Base-by-base conservation (phyloP, 371 early-diverging fungal genomes). In the Dinochytrium kinnereticum region DNA sequence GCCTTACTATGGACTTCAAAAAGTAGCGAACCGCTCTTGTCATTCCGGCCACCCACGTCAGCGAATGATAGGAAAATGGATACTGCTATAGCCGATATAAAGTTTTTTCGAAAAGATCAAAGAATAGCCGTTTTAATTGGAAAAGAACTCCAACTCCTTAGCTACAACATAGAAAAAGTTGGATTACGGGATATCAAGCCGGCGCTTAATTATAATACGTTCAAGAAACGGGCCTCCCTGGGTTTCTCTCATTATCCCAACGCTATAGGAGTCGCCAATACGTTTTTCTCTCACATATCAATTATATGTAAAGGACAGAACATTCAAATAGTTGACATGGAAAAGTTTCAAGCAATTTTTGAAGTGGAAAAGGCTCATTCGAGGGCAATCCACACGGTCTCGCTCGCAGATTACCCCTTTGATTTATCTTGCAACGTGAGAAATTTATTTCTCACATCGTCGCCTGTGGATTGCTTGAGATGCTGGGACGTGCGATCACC, bases 131-230 rank as follows among this genome's bases (percentile, higher is more conserved):
- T 21, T 0, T n/a, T 57, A 31, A 17, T 33, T 53, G 51, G 44
- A 30, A 33, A 64, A 26, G 28, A 34, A 15, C 55, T 72, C 3
- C 51, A 15, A 15, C 15, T 72, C 13, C 19, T 67, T 19, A 26
- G n/a, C 1, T 67, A 53, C 33, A 15, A 28, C 1, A 15, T 72
- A 10, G n/a, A 24, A 28, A 26, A 19, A 30, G 24, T 30, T 30
- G 59, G 24, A 5, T 10, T 59, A 49, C 59, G 34, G 44, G 51
- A 51, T 17, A 64, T 70, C 31, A 64, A 74, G 39, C 75, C 75
- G 2, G 75, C 61, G 30, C 38, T 74, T n/a, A 69, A 74, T 37
- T 50, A 59, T 5, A 73, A 73, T 61, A 31, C 24, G 10, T 61
- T 13, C 28, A 61, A 38, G 34, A 44, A 44, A 44, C 7, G 19